Conservation (phyloP, 179 eudicot species). For the Camellia oleifera region DNA sequence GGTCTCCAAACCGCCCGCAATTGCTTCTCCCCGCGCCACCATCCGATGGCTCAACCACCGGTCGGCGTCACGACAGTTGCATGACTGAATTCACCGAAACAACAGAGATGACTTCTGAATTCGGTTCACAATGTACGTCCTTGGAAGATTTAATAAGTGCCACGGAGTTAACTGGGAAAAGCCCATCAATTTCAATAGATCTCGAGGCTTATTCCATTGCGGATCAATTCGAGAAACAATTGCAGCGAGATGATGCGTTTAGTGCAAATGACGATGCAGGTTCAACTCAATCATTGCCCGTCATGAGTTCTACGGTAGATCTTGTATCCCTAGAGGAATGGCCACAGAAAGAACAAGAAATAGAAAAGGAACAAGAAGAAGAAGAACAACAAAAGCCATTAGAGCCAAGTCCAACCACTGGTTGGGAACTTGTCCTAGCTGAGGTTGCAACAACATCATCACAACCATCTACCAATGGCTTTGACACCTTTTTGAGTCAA, state of each 20-base stretch:
- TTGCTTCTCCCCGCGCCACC: slow-evolving; percentile 26
- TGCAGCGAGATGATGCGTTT: slow-evolving; percentile 25
- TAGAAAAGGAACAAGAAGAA: neutral
- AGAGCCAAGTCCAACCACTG: slow-evolving; percentile 5
- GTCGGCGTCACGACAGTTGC: neutral
- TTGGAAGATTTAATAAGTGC: slow-evolving; percentile 67
- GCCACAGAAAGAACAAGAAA: neutral
- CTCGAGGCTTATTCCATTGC: slow-evolving; percentile 45
- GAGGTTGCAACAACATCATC: slow-evolving; percentile 12
- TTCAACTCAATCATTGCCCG: slow-evolving; percentile 43
- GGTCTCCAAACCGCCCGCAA: slow-evolving; percentile 13
- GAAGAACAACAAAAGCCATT: slow-evolving; percentile 10
- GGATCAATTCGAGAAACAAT: slow-evolving; percentile 31
- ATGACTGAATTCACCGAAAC: slow-evolving; percentile 6
- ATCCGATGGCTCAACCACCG: neutral
- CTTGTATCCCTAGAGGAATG: slow-evolving; percentile 31
- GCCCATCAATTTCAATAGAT: slow-evolving; percentile 48
- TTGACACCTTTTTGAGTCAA: neutral
- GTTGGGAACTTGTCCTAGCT: slow-evolving; percentile 29
- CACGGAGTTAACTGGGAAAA: slow-evolving; percentile 33
- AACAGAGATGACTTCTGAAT: slow-evolving; percentile 23
- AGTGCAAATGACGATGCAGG: slow-evolving; percentile 26
- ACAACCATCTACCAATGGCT: neutral
- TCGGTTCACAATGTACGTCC: slow-evolving; percentile 38
- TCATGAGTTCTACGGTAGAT: slow-evolving; percentile 26